phyloP scores from a whole-genome alignment of 768 basidiomycete genomes.

The Psilocybe cubensis region DNA sequence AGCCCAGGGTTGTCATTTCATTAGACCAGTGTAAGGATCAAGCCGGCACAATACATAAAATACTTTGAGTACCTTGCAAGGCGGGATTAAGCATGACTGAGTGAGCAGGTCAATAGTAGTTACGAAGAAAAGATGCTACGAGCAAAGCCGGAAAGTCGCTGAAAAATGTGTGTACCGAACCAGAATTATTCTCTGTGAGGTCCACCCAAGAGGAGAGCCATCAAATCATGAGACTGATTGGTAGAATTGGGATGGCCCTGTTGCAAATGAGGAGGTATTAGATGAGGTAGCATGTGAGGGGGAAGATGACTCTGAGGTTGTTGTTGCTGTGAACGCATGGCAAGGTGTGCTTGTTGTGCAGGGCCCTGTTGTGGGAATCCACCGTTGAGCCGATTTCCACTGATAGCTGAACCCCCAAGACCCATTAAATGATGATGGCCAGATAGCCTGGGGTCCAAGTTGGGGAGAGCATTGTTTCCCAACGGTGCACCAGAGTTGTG shows the following conservation, averaged over 20 bases:
- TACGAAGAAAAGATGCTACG: neutral
- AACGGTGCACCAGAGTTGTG: constrained; percentile 32
- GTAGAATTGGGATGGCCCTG: constrained; percentile 52
- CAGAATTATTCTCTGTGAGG: constrained; percentile 61
- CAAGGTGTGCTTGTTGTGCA: constrained; percentile 46
- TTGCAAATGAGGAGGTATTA: constrained; percentile 61
- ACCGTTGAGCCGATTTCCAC: constrained; percentile 50
- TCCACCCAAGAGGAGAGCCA: constrained; percentile 84
- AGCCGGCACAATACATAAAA: constrained; percentile 10
- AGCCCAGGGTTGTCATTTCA: constrained; percentile 8
- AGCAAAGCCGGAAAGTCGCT: constrained; percentile 1
- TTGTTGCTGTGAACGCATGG: constrained; percentile 50
- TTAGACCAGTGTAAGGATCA: constrained; percentile 14
- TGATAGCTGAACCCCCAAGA: constrained; percentile 45
- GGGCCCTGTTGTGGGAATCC: constrained; percentile 54
- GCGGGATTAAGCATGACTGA: constrained; percentile 1
- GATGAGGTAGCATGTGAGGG: constrained; percentile 53
- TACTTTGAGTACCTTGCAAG: constrained; percentile 12
- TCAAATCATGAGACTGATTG: constrained; percentile 74
- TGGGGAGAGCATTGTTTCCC: constrained; percentile 57
- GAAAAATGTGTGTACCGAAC: constrained; percentile 1
- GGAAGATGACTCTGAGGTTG: constrained; percentile 60
- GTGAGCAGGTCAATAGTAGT: constrained; percentile 1
- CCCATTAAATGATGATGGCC: constrained; percentile 57
- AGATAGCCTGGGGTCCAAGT: constrained; percentile 56